Base-by-base conservation (phyloP, 768 basidiomycete species). In the Lentinula raphanica region DNA sequence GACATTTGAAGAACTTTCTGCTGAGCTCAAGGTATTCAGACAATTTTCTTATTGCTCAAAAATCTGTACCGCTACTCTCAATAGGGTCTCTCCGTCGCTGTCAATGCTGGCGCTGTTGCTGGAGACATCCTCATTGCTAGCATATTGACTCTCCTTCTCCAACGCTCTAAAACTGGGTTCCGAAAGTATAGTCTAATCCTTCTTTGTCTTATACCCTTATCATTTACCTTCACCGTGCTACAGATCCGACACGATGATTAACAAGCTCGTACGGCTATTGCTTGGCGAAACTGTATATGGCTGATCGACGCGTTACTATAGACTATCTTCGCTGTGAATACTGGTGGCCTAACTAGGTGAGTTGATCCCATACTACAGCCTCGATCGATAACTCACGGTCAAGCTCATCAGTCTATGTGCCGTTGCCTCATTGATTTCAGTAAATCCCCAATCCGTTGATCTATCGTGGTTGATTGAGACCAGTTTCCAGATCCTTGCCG, bases 401-500 rank as follows among this genome's bases (percentile, higher is more conserved):
- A 19, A n/a, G 25, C 31, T 44, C 19, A 44, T 31, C 36, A 82
- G 83, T 60, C 46, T 82, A 0, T 84, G 80, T 59, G 84, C 84
- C 2, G 67, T 84, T 32, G 76, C 75, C 49, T 84, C 84, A 17
- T 69, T 86, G 28, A 71, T 84, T 27, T 79, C 79, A 23, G 82
- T 79, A 54, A 23, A 51, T 60, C 23, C 23, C 12, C 17, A 5
- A 45, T 46, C 32, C 21, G 28, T 36, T 39, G 12, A 49, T 19
- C 54, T 46, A 39, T 58, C 48, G n/a, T 31, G 39, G 45, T 15
- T 17, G 42, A 44, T 25, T 9, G 12, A 44, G 21, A 4, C 19
- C 19, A 44, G 54, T 56, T 59, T 36, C 12, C 39, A 84, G 82
- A 84, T 84, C 64, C 59, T 71, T 12, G 71, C 73, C 17, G 77